Evolutionary conservation across 1,139 yeast genomes (phyloP).

Genomic region (Entelexis sorbosivorans): DNA sequence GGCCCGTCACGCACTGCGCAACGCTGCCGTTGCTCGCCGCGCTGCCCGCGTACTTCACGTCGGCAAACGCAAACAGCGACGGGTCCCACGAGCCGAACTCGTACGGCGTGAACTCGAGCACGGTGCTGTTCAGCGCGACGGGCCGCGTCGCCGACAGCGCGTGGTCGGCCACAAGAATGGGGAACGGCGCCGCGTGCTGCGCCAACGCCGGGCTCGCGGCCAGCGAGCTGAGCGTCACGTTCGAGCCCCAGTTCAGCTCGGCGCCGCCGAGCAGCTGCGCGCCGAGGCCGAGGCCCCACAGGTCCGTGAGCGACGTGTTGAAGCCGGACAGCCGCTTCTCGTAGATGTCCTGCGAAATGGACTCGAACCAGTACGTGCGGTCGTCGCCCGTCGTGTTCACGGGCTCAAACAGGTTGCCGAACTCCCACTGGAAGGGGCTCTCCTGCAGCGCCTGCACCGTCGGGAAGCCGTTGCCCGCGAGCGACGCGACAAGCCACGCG

Average conservation of each 20-base stretch:
- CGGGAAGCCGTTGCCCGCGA: conserved; percentile 74
- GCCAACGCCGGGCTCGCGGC: not conserved
- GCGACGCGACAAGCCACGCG: conserved; percentile 72
- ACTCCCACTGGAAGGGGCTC: conserved; percentile 50
- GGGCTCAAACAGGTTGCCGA: conserved; percentile 40
- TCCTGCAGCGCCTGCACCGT: conserved; percentile 48
- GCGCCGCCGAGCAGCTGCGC: conserved; percentile 41
- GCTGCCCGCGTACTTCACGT: conserved; percentile 58
- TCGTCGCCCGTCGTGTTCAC: conserved; percentile 26
- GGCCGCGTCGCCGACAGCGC: conserved; percentile 45
- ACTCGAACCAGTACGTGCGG: conserved; percentile 3
- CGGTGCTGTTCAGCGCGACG: conserved; percentile 53
- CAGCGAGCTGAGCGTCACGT: conserved; percentile 40
- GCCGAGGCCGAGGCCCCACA: conserved; percentile 81
- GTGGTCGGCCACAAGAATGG: conserved; percentile 68
- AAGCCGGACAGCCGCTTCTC: conserved; percentile 59
- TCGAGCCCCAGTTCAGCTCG: conserved; percentile 6
- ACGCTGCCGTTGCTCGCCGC: conserved; percentile 42
- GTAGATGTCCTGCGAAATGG: conserved; percentile 40
- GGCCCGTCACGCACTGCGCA: conserved; percentile 31
- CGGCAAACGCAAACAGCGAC: conserved; percentile 53
- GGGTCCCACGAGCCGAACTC: conserved; percentile 91
- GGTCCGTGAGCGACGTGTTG: conserved; percentile 58
- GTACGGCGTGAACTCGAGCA: conserved; percentile 68
- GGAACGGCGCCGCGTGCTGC: conserved; percentile 50